Conservation (phyloP, 192 early-diverging fungal genomes). For the Pecoramyces ruminantium region DNA sequence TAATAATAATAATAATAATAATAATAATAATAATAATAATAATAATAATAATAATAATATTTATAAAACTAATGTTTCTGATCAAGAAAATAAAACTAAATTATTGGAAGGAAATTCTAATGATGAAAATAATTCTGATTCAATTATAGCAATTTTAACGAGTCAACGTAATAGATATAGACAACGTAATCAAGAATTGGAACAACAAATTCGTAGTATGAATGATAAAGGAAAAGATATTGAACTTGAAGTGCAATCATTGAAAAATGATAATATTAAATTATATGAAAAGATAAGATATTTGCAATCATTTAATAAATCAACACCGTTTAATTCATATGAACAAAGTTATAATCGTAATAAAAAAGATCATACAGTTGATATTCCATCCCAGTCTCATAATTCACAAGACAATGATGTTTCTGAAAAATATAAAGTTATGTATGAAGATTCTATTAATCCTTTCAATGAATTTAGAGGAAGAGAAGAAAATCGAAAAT, state of each 20-base stretch:
- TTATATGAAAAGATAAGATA: slow-evolving; percentile 82
- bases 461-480: slow-evolving; percentile 69
- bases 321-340: slow-evolving; percentile 4
- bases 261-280: slow-evolving; percentile 72
- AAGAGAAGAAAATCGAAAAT: slow-evolving; percentile 43
- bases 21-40: background rate
- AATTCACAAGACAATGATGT: slow-evolving; percentile 6
- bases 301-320: slow-evolving; percentile 49
- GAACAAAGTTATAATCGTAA: slow-evolving; percentile 1
- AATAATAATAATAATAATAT: background rate
- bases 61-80: background rate
- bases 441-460: slow-evolving; percentile 80
- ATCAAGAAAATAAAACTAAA: background rate
- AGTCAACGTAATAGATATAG: slow-evolving; percentile 79
- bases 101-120: background rate
- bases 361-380: background rate
- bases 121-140: slow-evolving; percentile 1
- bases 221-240: slow-evolving; percentile 16
- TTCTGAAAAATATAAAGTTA: slow-evolving; percentile 40
- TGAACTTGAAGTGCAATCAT: slow-evolving; percentile 46
- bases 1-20: too few relatives aligned
- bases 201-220: slow-evolving; percentile 34
- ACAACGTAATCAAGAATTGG: slow-evolving; percentile 70
- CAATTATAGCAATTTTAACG: slow-evolving; percentile 71
- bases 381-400: background rate